Conservation (phyloP, 768 basidiomycete species). For the Termitomyces heimii region DNA sequence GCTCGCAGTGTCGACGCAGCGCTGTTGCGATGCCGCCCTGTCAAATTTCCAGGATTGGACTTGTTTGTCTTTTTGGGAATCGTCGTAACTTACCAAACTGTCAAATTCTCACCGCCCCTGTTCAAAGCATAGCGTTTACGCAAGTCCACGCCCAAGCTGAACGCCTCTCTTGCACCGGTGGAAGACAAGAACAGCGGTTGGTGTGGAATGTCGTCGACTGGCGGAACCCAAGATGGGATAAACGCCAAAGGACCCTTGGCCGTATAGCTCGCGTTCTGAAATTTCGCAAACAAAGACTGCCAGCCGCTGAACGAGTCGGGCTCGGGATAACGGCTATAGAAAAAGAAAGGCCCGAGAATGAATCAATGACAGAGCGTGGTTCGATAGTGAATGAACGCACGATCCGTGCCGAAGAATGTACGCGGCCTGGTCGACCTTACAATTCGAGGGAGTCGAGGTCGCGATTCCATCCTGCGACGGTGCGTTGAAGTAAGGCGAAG, state of each 20-base stretch:
- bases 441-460: slow-evolving; percentile 26
- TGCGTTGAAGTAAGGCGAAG: slow-evolving; percentile 38
- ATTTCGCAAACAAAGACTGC: slow-evolving; percentile 29
- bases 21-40: slow-evolving; percentile 37
- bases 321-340: slow-evolving; percentile 35
- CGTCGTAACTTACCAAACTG: slow-evolving; percentile 37
- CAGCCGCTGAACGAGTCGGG: slow-evolving; percentile 34
- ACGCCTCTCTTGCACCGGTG: slow-evolving; percentile 33
- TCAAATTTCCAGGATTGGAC: background rate
- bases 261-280: slow-evolving; percentile 34
- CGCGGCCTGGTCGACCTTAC: slow-evolving; percentile 36
- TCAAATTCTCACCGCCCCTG: slow-evolving; percentile 32
- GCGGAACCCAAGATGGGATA: slow-evolving; percentile 33
- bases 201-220: slow-evolving; percentile 32
- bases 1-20: slow-evolving; percentile 33
- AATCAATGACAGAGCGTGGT: too few species aligned
- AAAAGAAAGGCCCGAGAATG: background rate
- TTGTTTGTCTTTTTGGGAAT: too few species aligned
- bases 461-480: slow-evolving; percentile 30
- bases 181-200: slow-evolving; percentile 32
- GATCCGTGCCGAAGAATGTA: slow-evolving; percentile 39
- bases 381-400: slow-evolving; percentile 14
- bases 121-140: slow-evolving; percentile 34
- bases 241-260: slow-evolving; percentile 33
- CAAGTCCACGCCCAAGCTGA: slow-evolving; percentile 32